Base-by-base conservation (phyloP, 2,329 filamentous ascomycete genomes). In the Cordyceps cicadae region DNA sequence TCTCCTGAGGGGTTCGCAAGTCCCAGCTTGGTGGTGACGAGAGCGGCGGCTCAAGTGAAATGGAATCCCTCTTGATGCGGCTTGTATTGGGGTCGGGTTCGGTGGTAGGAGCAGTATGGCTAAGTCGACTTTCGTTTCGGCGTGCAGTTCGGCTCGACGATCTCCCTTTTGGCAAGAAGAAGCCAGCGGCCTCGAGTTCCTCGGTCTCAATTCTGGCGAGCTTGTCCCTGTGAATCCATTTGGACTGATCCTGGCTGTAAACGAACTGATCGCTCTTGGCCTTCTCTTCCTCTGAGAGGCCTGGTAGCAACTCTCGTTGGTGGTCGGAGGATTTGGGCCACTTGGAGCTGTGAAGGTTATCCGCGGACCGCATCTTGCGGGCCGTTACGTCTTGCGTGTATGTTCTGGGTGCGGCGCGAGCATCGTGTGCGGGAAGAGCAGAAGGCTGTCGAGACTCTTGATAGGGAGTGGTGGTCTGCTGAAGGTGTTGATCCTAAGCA, bases 161-260 rank as follows among this genome's bases (percentile, higher is more conserved):
- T 64, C 84, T 76, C 37, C 81, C 69, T 67, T 78, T 75, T 64
- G 85, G 79, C 63, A 87, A 69, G 55, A 82, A 77, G 66, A 92
- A 86, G 34, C 89, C 90, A 7, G 89, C 89, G 62, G 88, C 89
- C 71, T 91, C 87, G 64, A 94, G 80, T 74, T 94, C 90, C 68
- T 87, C 82, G 66, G 79, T 93, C 74, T 94, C 90, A 66, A 93
- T 94, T 69, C 84, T 84, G 59, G 88, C 89, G 63, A 94, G 76
- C 74, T 93, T 93, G 74, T 94, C 90, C 61, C 90, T 80, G 69
- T 94, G 90, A 67, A 94, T 93, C 90, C 90, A 94, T 72, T 90
- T 87, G 37, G 86, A 88, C 63, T 84, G 80, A 63, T 88, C 86
- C 39, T 78, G 75, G 39, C 79, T 75, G 9, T 66, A 66, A 12